Base-by-base conservation (phyloP, 371 early-diverging fungal genomes). In the Apophysomyces trapeziformis region DNA sequence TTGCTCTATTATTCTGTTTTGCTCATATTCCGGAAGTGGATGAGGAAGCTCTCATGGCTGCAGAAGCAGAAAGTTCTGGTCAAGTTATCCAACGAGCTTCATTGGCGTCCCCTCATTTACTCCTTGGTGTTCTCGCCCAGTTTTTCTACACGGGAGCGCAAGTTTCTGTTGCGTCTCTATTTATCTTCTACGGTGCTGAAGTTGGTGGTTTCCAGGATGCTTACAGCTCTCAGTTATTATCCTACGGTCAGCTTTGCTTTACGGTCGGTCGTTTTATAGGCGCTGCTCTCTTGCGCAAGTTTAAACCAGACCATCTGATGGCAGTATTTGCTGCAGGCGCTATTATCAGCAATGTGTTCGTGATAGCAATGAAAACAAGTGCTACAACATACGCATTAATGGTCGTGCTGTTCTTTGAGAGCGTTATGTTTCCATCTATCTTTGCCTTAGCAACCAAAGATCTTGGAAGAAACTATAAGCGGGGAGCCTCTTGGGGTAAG, bases 91-190 rank as follows among this genome's bases (percentile, higher is more conserved):
- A 72, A 16, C 58, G 68, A 68, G 65, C 79, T 16, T 77, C 79
- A 1, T 41, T 82, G 13, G 47, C 45, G 5, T 80, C 78, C 5
- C 80, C 80, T 32, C 83, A 80, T 68, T 60, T 80, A 26, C 57
- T 73, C 26, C 68, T 82, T 6, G 83, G 83, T 44, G 66, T 79
- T 4, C 56, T 76, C 45, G 63, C 80, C 2, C 73, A 79, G 50
- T 78, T 83, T 45, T 64, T 79, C 61, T 83, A 83, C 37, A 76
- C 76, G 1, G 83, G 83, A 38, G 78, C 74, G 2, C 83, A 83
- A 58, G 77, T 83, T 6, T 62, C 69, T 5, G 70, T 83, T 13
- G 83, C 83, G 18, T 78, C 80, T 21, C 61, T 83, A 62, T 83
- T 80, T 44, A 69, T 83, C 46, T 79, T 71, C 38, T 83, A 80